These are phyloP conservation scores for Pelagomonas calceolata DNA, from an alignment of 108 stramenopile genomes.

Conservation along the genomic window DNA sequence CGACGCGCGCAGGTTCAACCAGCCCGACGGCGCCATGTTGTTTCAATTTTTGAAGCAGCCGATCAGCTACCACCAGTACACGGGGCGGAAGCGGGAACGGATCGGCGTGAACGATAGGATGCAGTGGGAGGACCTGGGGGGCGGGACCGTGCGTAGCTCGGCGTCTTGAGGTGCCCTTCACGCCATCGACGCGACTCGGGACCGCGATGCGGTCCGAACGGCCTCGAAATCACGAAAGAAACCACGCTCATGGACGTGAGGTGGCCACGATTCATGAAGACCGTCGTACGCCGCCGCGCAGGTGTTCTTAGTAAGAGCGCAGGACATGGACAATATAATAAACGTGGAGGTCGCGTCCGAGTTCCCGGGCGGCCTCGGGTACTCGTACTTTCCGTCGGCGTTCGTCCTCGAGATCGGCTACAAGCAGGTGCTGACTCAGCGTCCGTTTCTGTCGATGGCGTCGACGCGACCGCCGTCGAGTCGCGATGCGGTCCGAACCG, in stretches of 20 bases:
- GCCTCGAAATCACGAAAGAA: too few relatives aligned
- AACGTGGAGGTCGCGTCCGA: slow-evolving; percentile 23
- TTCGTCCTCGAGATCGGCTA: slow-evolving; percentile 57
- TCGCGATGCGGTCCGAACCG: too few relatives aligned
- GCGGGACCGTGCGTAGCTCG: too few relatives aligned
- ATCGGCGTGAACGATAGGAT: background rate
- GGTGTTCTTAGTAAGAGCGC: slow-evolving; percentile 23
- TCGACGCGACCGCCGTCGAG: too few relatives aligned
- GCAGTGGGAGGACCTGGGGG: background rate
- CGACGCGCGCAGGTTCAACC: too few relatives aligned
- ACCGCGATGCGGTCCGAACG: too few relatives aligned
- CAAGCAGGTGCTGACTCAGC: slow-evolving; percentile 56
- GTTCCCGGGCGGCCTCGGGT: slow-evolving; percentile 30
- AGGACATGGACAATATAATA: slow-evolving; percentile 23
- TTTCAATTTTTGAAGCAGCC: slow-evolving; percentile 59
- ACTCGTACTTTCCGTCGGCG: slow-evolving; percentile 51
- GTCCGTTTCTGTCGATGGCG: too few relatives aligned
- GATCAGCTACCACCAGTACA: slow-evolving; percentile 53
- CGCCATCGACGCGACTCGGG: too few relatives aligned
- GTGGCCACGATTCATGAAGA: too few relatives aligned
- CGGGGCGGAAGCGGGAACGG: slow-evolving; percentile 29
- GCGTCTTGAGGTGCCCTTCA: too few relatives aligned
- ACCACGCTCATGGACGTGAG: too few relatives aligned
- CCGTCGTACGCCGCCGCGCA: slow-evolving; percentile 11
- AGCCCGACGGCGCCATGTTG: slow-evolving; percentile 36